Evolutionary conservation across 176 grass and related monocot species (phyloP).

Genomic region (Saccharum officinarum): DNA sequence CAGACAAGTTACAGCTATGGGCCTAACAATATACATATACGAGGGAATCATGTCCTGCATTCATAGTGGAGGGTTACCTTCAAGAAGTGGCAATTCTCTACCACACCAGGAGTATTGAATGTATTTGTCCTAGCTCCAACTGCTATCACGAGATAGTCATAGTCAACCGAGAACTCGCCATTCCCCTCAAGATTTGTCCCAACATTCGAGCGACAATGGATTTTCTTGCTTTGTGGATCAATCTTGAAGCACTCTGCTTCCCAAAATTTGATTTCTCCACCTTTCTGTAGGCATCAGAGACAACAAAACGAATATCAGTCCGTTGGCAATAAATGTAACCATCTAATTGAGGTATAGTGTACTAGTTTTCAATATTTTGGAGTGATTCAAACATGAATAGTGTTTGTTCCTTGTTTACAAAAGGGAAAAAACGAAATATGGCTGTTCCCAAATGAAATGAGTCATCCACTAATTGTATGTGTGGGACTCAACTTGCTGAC

Average conservation of each 20-base stretch:
- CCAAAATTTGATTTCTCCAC: slow-evolving; percentile 85
- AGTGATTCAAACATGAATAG: not conserved
- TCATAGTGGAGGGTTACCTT: slow-evolving; percentile 54
- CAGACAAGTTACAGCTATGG: not conserved
- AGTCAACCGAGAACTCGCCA: slow-evolving; percentile 82
- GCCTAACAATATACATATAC: not conserved
- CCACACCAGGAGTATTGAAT: slow-evolving; percentile 92
- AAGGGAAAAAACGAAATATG: not conserved
- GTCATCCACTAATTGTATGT: not conserved
- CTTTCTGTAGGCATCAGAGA: slow-evolving; percentile 60
- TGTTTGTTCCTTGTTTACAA: not conserved
- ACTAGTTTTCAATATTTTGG: not conserved
- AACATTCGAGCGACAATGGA: slow-evolving; percentile 70
- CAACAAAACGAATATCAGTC: not conserved
- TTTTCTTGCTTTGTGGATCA: slow-evolving; percentile 70
- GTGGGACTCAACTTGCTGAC: not conserved
- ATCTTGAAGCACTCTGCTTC: slow-evolving; percentile 97
- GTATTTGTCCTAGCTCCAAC: slow-evolving; percentile 85
- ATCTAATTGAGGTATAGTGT: not conserved
- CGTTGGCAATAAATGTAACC: not conserved
- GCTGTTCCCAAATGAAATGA: not conserved
- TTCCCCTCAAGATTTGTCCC: slow-evolving; percentile 86
- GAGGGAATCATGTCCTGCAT: not conserved
- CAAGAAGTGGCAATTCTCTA: slow-evolving; percentile 88
- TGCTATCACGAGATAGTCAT: slow-evolving; percentile 83